A percentile compares a stretch with the other conserved stretches of the same genome.
Conservation (phyloP, 2,329 filamentous ascomycete species). For the Alternaria burnsii region DNA sequence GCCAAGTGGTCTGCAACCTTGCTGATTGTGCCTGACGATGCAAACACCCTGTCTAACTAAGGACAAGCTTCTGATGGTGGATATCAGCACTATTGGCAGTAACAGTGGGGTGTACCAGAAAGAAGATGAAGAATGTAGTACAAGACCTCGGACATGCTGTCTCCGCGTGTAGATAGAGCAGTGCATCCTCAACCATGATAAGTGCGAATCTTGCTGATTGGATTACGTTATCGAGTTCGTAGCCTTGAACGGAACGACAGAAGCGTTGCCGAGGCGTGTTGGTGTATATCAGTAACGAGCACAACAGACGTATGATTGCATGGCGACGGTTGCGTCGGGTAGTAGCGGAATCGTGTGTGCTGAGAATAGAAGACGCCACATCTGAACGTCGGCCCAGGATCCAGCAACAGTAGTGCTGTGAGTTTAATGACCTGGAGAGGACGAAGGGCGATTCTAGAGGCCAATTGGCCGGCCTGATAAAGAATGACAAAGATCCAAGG, state of each 20-base stretch:
- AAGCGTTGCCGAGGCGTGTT: conserved; percentile 38
- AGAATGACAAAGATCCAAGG: neutral
- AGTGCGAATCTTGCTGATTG: conserved; percentile 31
- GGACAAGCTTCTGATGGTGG: conserved; percentile 34
- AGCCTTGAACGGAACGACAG: conserved; percentile 35
- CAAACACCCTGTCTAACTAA: conserved; percentile 31
- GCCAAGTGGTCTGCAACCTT: conserved; percentile 36
- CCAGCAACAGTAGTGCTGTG: conserved; percentile 10
- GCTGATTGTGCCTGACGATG: conserved; percentile 26
- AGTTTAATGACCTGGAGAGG: conserved; percentile 13
- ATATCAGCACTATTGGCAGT: conserved; percentile 41
- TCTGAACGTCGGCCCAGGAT: neutral
- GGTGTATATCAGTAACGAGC: conserved; percentile 36
- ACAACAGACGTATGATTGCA: conserved; percentile 29
- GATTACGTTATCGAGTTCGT: conserved; percentile 26
- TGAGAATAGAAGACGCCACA: conserved; percentile 6
- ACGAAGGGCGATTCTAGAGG: no score
- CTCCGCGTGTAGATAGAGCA: conserved; percentile 35
- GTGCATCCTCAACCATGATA: conserved; percentile 13
- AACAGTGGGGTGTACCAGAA: conserved; percentile 45
- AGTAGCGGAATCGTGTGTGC: conserved; percentile 21
- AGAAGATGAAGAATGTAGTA: conserved; percentile 38
- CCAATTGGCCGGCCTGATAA: conserved; percentile 5
- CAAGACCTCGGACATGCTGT: conserved; percentile 39
- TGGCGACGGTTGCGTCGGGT: conserved; percentile 23